Percentiles rank a stretch among this genome's conserved stretches.
These are phyloP conservation scores for Dactylonectria estremocensis DNA, from an alignment of 2,329 filamentous ascomycete species.

Conservation along the genomic window DNA sequence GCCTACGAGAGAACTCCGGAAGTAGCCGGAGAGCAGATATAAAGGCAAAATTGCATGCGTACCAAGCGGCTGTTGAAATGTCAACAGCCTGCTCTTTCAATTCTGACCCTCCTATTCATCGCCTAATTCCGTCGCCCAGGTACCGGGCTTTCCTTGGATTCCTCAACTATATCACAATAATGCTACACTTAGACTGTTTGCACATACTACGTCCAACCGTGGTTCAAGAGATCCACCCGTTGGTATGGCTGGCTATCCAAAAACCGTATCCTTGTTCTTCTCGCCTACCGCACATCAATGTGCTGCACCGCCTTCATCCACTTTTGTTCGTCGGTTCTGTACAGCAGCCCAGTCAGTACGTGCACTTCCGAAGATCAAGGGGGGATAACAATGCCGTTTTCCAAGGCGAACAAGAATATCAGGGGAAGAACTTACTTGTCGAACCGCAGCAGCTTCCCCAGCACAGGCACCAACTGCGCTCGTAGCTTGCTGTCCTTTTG, in stretches of 20 bases:
- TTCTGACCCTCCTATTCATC: conserved; percentile 8
- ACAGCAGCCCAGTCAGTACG: conserved; percentile 36
- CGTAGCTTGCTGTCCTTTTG: conserved; percentile 84
- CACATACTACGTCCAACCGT: conserved; percentile 22
- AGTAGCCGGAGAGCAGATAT: too few species aligned
- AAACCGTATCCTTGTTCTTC: conserved; percentile 6
- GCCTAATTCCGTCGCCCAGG: conserved; percentile 2
- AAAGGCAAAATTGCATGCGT: too few species aligned
- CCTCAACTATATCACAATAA: conserved; percentile 30
- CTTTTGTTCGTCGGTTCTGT: conserved; percentile 81
- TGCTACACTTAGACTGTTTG: conserved; percentile 41
- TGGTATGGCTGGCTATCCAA: conserved; percentile 3
- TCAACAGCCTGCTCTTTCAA: neutral
- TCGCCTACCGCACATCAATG: conserved; percentile 55
- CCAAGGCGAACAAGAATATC: conserved; percentile 9
- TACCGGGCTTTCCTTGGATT: neutral
- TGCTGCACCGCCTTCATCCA: conserved; percentile 84
- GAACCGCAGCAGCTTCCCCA: conserved; percentile 83
- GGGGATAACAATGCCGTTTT: neutral
- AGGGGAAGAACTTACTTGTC: conserved; percentile 73
- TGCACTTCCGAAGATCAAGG: neutral
- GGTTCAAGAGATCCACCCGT: neutral
- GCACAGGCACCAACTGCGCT: conserved; percentile 82
- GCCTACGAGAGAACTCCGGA: too few species aligned
- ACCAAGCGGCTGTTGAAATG: too few species aligned